Evolutionary conservation across 2,329 filamentous ascomycete genomes (phyloP).

Genomic region (Fusarium goolgardi): DNA sequence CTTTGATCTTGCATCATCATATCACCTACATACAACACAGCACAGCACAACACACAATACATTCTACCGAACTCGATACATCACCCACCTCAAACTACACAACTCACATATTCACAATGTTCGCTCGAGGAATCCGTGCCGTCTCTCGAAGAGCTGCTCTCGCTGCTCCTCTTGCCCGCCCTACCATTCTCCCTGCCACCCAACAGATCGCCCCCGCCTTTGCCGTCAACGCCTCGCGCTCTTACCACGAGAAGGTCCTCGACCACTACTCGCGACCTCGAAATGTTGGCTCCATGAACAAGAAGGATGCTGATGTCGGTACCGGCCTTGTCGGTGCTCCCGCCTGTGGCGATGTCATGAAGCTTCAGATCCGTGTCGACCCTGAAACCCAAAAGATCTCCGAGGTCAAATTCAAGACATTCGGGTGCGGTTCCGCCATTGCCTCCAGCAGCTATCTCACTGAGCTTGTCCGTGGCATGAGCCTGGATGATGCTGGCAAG

Average conservation of each 20-base stretch:
- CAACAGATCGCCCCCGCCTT: slow-evolving; percentile 57
- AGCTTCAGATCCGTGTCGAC: slow-evolving; percentile 83
- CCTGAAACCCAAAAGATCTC: slow-evolving; percentile 87
- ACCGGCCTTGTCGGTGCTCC: slow-evolving; percentile 92
- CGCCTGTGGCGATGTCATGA: slow-evolving; percentile 92
- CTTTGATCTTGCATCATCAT: slow-evolving; percentile 25
- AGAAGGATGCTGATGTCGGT: slow-evolving; percentile 84
- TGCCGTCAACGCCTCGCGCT: slow-evolving; percentile 56
- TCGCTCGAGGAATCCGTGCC: slow-evolving; percentile 60
- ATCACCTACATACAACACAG: slow-evolving; percentile 14
- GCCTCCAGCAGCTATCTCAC: slow-evolving; percentile 95
- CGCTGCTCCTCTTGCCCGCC: slow-evolving; percentile 53
- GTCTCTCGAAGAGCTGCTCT: slow-evolving; percentile 59
- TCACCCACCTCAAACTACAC: slow-evolving; percentile 1
- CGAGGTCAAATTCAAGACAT: slow-evolving; percentile 98
- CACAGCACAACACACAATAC: slow-evolving; percentile 5
- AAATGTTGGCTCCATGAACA: slow-evolving; percentile 70
- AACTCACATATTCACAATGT: slow-evolving; percentile 53
- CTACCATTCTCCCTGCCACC: slow-evolving; percentile 53
- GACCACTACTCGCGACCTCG: slow-evolving; percentile 65
- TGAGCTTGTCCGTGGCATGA: slow-evolving; percentile 95
- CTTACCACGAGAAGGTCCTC: slow-evolving; percentile 66
- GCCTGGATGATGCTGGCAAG: slow-evolving; percentile 86
- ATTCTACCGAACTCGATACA: slow-evolving; percentile 15
- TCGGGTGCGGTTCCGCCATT: slow-evolving; percentile 94